Evolutionary conservation across 179 eudicot genomes (phyloP), one percentile per base, ranked within the genome.

Genomic region (Kewa caespitosa): DNA sequence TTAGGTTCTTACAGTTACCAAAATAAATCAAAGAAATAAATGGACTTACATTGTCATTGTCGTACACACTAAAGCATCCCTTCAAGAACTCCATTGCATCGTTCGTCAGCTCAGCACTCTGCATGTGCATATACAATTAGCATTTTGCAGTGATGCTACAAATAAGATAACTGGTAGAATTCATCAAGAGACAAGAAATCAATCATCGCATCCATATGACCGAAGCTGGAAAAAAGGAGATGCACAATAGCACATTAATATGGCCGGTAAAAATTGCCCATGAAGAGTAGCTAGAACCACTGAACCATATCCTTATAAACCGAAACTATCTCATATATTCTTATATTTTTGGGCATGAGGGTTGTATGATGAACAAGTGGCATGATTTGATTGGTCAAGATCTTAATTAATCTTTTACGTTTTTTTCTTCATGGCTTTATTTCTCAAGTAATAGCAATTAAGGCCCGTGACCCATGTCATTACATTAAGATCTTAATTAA

Each of bases 41-140:
- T 25, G 43, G 28, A 67, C 94, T 60, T 90, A 94, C 99, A 81
- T 86, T 82, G 81, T 95, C 93, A 60, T 73, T 80, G 81, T 91
- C 99, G 69, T 86, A 92, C 70, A 86, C 82, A 68, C 67, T 64
- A 82, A 95, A 95, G 65, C 85, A 83, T 63, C 87, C 90, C 73
- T 59, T 88, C 76, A 95, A 88, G 76, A 84, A 90, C n/a, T 91
- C 99, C 78, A 89, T 38, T 67, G 97, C 97, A 82, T 87, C 94
- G 81, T 55, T 87, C 75, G 97, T 86, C 79, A 95, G 83, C 92
- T 95, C 99, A 84, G 90, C 92, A 76, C 95, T 89, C 98, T 94
- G 82, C 84, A 85, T 42, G 72, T 48, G 42, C 6, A 37, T 38
- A 4, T 41, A 72, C 39, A 48, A 69, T 38, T 50, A 46, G 59